Percentiles rank a stretch among this genome's conserved stretches.
Evolutionary conservation across 179 eudicot genomes (phyloP).

Genomic region (Beta lomatogona): DNA sequence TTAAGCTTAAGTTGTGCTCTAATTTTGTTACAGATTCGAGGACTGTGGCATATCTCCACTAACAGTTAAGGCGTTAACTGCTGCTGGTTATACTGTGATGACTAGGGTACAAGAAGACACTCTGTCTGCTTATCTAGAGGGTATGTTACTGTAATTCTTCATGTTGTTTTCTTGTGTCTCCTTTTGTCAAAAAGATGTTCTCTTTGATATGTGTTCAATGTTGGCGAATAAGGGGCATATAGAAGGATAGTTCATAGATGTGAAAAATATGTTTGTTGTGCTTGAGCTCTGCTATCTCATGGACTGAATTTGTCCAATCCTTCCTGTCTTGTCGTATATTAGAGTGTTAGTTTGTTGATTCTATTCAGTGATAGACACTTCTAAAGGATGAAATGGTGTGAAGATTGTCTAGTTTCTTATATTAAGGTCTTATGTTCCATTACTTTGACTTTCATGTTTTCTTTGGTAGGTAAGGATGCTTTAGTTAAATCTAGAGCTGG

Average conservation of each 20-base stretch:
- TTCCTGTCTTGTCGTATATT: not conserved
- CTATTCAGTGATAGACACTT: too few relatives aligned
- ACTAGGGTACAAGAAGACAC: constrained; percentile 87
- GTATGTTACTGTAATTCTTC: constrained; percentile 39
- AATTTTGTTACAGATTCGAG: constrained; percentile 63
- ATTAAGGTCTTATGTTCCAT: not conserved
- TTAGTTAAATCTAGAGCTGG: constrained; percentile 86
- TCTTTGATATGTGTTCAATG: not conserved
- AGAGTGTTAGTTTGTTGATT: not conserved
- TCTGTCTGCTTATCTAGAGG: constrained; percentile 66
- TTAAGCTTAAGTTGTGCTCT: not conserved
- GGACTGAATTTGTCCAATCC: not conserved
- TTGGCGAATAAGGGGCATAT: not conserved
- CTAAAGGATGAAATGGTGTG: not conserved
- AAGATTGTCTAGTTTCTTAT: not conserved
- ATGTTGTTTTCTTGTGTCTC: not conserved
- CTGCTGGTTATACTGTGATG: constrained; percentile 85
- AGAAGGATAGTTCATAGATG: not conserved
- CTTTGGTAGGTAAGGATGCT: constrained; percentile 77
- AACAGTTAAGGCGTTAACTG: constrained; percentile 73
- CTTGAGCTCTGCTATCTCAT: not conserved
- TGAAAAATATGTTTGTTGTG: not conserved
- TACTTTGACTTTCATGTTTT: constrained; percentile 18
- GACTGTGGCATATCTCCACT: constrained; percentile 73
- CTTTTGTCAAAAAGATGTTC: not conserved